Evolutionary conservation across 169 alveolate species (phyloP), one percentile per base, ranked within the genome.

Genomic region (Cryptosporidium meleagridis): DNA sequence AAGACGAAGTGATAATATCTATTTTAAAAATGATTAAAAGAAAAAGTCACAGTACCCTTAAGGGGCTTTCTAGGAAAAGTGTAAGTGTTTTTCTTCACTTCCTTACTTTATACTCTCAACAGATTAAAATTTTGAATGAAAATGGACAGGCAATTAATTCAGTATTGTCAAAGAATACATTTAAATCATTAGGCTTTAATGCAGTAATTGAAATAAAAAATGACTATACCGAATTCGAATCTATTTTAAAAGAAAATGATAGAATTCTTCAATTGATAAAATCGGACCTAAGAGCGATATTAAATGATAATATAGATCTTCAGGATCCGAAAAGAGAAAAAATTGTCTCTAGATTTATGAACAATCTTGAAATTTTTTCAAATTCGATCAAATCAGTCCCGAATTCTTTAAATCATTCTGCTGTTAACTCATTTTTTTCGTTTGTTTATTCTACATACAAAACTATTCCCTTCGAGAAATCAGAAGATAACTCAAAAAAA

Each of bases 11-110:
- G 8, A 33, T 80, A 23, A 18, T 31, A 21, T 80, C 75, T 26
- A 80, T 80, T 44, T 14, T 80, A 29, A 59, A 75, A 65, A 39
- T 80, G 35, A 31, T 67, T 31, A 80, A 62, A n/a, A 80, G 89
- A 80, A 18, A 10, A 61, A 23, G 23, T 16, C 62, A 80, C 68
- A 37, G 80, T 26, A 80, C 89, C 21, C 45, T 80, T 9, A 59
- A 41, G 16, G 89, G 89, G 5, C 45, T 65, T 4, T 29, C 89
- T 2, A 23, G 8, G 29, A 35, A 51, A 12, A 48, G 14, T 41
- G 23, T 80, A 29, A 35, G 12, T 10, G 29, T 80, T 59, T n/a
- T 80, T 21, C 75, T 80, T 62, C 29, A 67, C 1, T 80, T 80
- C 26, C 59, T 80, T 45, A 29, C 12, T 16, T 35, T 65, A 29